phyloP scores from a whole-genome alignment of 768 basidiomycete genomes.

The Hypholoma fasciculare region DNA sequence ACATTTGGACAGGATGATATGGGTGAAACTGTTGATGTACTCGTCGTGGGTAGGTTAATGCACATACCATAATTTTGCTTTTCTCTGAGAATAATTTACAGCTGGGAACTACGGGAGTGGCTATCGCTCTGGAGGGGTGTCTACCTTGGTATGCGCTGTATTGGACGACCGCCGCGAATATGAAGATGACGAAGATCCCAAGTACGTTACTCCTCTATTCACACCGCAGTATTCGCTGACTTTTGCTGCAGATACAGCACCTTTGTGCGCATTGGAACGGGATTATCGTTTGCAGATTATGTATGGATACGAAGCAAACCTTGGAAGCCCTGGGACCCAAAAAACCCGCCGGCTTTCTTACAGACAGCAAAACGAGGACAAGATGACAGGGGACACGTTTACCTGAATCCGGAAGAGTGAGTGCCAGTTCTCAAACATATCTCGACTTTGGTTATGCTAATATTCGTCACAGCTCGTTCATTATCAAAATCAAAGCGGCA shows the following conservation, averaged over 20 bases:
- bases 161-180: slow-evolving; percentile 66
- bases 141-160: slow-evolving; percentile 87
- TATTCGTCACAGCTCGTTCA: slow-evolving; percentile 73
- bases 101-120: slow-evolving; percentile 90
- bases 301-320: slow-evolving; percentile 79
- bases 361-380: slow-evolving; percentile 57
- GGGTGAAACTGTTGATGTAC: slow-evolving; percentile 89
- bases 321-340: slow-evolving; percentile 81
- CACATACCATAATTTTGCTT: neutral
- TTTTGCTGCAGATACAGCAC: slow-evolving; percentile 64
- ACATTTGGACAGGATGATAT: slow-evolving; percentile 66
- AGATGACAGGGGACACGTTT: slow-evolving; percentile 89
- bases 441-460: neutral
- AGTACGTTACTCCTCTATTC: slow-evolving; percentile 39
- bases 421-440: slow-evolving; percentile 17
- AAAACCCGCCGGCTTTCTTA: slow-evolving; percentile 70
- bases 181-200: slow-evolving; percentile 61
- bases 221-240: neutral
- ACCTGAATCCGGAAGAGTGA: slow-evolving; percentile 88
- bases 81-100: slow-evolving; percentile 27
- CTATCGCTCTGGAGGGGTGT: slow-evolving; percentile 84
- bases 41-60: slow-evolving; percentile 74
- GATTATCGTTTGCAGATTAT: slow-evolving; percentile 84
- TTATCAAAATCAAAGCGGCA: slow-evolving; percentile 90
- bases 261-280: slow-evolving; percentile 90